Evolutionary conservation across 2,329 filamentous ascomycete genomes (phyloP), one percentile per base, ranked within the genome.

Genomic region (Rhinocladiella mackenziei): DNA sequence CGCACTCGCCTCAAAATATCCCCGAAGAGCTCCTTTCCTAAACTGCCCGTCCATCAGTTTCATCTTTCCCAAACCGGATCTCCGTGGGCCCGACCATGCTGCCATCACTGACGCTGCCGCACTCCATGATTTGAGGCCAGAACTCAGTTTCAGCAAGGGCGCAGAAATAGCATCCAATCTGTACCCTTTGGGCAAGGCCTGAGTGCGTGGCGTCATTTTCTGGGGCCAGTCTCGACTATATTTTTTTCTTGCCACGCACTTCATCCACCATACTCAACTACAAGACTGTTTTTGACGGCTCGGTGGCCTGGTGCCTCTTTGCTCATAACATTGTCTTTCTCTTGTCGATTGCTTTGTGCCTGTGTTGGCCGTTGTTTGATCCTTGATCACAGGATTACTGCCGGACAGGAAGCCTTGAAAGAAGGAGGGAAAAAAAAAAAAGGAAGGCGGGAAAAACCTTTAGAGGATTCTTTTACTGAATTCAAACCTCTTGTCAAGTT

Each of bases 111-210:
- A 45, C 20, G 20, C 23, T 25, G 29, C 38, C 28, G 26, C 23
- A 30, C 20, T 25, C 18, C 14, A 39, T 37, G 47, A 33, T 40
- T 33, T 49, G 45, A 41, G 31, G 39, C 34, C 38, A 30, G 36
- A 38, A n/a, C 39, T 45, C 38, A 33, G 34, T 41, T 50, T 41
- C 37, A 35, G 28, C 28, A 14, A 22, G 23, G 28, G n/a, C 13
- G 39, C 45, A 34, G 47, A 43, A 50, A 43, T 50, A 50, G 42
- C 29, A 45, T 45, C 47, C 39, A 39, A 36, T 43, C 43, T 43
- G 39, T 23, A 29, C 15, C 35, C 23, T 36, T 17, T 30, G 43
- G 22, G 37, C 20, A 30, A 34, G 32, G n/a, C 13, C 15, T 10
- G 33, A 10, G 10, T 22, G 23, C 39, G 45, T 48, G 45, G 45